Base-by-base conservation (phyloP, 139 green algal genomes). In the Pseudopediastrum boryanum region DNA sequence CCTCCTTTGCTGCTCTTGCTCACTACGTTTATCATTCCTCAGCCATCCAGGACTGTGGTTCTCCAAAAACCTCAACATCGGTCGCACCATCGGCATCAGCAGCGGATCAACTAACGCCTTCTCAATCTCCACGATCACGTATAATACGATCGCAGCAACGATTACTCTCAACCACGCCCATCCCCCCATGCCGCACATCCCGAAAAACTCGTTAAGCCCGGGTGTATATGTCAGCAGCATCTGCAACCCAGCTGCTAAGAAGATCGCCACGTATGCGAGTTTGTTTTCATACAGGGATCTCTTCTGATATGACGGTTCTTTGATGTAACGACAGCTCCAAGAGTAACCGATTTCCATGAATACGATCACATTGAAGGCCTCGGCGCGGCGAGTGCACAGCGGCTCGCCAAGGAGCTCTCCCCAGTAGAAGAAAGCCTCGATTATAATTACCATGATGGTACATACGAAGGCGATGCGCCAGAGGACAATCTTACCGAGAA, bases 351-450 rank as follows among this genome's bases (percentile, higher is more conserved):
- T 73, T 33, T 80, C 61, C 31, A 31, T 38, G 13, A 73, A 73
- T 44, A 80, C 74, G 16, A 80, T 44, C 39, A 78, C 62, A 54
- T 66, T 76, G 63, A 86, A 86, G 2, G 77, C 71, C 76, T 86
- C 76, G 1, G 76, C 77, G 5, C 75, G 42, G 48, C 75, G 62
- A 48, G 27, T 16, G 8, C 29, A 48, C 7, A 81, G 46, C 50
- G 21, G 39, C 9, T 54, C 19, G 21, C 78, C 61, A 13, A 25
- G 21, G 2, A 43, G 3, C 19, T 54, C 36, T 8, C 42, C 63
- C 71, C 79, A 85, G 39, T 48, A 48, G 46, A 81, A 85, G 71
- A 81, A 73, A n/a, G 71, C 79, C 23, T 80, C 46, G 50, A 82
- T 65, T 13, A 68, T 23, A 2, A 69, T 51, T 16, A 82, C 75